Base-by-base conservation (phyloP, 805 yeast species). In the Ascoidea rubescens region DNA sequence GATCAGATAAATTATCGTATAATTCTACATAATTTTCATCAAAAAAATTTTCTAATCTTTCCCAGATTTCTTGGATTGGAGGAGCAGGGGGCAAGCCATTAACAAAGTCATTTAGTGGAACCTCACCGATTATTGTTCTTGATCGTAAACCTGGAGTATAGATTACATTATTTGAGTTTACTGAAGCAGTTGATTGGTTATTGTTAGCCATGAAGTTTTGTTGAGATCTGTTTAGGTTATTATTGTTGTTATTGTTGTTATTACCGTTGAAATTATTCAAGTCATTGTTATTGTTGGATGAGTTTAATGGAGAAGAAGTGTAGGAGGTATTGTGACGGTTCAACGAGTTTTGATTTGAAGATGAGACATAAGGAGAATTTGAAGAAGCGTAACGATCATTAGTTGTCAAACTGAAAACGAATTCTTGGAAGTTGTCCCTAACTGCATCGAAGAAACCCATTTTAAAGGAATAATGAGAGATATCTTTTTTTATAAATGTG, bases 11-110 rank as follows among this genome's bases (percentile, higher is more conserved):
- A 51, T 90, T 81, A 52, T 87, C 90, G 54, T 75, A 77, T 54
- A 93, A 71, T 66, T 93, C 99, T 1, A 95, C 88, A 57, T 82
- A 84, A 65, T 87, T 77, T 53, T 79, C 78, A 42, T 77, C 74
- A 17, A 51, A 52, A 43, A 50, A 48, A 32, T 50, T 47, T 10
- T 55, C 58, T 14, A 55, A 45, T 48, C 56, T 48, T 48, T 55
- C 55, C 58, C 58, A 55, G 16, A 54, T 48, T 37, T 55, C 58
- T 12, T 21, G 33, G 33, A 54, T 51, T 21, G 56, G 53, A 10
- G 52, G 47, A 37, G 14, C 14, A 10, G 8, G 43, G 8, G 43
- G 43, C 8, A 8, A 8, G 10, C 52, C 52, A 33, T 47, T 47
- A 32, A 50, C 52, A 37, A 54, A 55, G 44, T 55, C 56, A 5